Percentiles rank a stretch among this genome's conserved stretches.
phyloP scores from a whole-genome alignment of 1,284 basidiomycete species.

The Hemileia vastatrix region DNA sequence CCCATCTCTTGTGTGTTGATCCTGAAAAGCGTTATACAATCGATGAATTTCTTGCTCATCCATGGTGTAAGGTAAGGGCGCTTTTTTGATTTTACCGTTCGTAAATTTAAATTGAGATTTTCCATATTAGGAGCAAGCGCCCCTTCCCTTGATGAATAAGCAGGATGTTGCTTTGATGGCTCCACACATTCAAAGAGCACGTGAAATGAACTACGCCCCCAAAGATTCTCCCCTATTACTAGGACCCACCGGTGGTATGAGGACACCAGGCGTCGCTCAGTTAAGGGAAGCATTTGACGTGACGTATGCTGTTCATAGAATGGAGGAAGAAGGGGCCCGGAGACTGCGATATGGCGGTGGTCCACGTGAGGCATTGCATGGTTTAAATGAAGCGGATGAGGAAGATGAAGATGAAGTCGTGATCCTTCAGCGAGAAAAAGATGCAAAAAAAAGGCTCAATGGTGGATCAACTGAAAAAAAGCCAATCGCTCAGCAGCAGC shows the following conservation, averaged over 20 bases:
- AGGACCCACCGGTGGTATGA: constrained; percentile 65
- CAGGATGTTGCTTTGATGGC: constrained; percentile 20
- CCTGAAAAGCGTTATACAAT: constrained; percentile 92
- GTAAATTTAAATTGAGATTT: not conserved
- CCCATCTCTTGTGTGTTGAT: constrained; percentile 89
- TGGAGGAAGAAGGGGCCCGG: constrained; percentile 87
- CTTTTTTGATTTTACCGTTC: not conserved
- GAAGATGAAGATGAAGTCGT: constrained; percentile 48
- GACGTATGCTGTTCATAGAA: constrained; percentile 96
- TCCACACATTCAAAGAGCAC: constrained; percentile 14
- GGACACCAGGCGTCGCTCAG: constrained; percentile 74
- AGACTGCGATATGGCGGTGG: constrained; percentile 70
- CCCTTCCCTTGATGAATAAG: constrained; percentile 10
- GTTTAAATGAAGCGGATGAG: constrained; percentile 79
- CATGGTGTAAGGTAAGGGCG: constrained; percentile 64
- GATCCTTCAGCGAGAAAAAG: no score
- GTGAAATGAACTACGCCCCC: constrained; percentile 49
- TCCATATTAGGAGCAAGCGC: constrained; percentile 17
- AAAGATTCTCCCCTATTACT: constrained; percentile 90
- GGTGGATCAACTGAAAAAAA: not conserved
- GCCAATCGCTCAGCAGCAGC: constrained; percentile 13
- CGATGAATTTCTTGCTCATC: constrained; percentile 92
- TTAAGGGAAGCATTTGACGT: constrained; percentile 99
- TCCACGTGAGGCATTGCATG: constrained; percentile 51
- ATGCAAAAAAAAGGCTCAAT: not conserved